Conservation (phyloP, 768 basidiomycete genomes). For the Tylopilus rubrobrunneus region DNA sequence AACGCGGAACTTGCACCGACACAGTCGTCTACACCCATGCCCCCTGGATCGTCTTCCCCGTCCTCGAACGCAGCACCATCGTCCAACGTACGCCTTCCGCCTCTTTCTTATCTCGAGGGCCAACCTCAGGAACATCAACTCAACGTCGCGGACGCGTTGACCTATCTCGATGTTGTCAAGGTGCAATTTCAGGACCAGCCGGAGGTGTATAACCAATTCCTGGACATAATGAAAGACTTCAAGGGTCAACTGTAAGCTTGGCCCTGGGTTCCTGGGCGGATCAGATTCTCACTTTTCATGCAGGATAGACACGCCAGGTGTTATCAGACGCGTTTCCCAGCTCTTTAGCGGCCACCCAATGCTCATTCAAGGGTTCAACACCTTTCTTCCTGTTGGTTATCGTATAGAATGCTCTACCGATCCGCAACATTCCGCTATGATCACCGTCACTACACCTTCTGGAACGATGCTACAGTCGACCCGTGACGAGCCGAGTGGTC, state of each 20-base stretch:
- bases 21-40: slow-evolving; percentile 13
- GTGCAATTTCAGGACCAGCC: slow-evolving; percentile 54
- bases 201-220: slow-evolving; percentile 59
- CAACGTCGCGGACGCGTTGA: slow-evolving; percentile 60
- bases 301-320: slow-evolving; percentile 97
- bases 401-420: slow-evolving; percentile 80
- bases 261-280: not conserved
- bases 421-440: slow-evolving; percentile 57
- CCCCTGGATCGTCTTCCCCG: slow-evolving; percentile 6
- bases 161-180: slow-evolving; percentile 64
- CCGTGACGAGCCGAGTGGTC: slow-evolving; percentile 37
- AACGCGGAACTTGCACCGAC: slow-evolving; percentile 8
- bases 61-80: not conserved
- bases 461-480: slow-evolving; percentile 62
- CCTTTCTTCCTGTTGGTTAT: slow-evolving; percentile 92
- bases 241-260: slow-evolving; percentile 54
- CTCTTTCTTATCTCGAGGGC: slow-evolving; percentile 22
- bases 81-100: slow-evolving; percentile 15
- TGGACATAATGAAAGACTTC: slow-evolving; percentile 76
- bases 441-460: slow-evolving; percentile 75
- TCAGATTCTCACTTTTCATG: not conserved
- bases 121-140: slow-evolving; percentile 41
- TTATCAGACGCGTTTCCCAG: slow-evolving; percentile 91
- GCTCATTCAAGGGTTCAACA: slow-evolving; percentile 98
- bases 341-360: slow-evolving; percentile 87